Evolutionary conservation across 495 filamentous ascomycete genomes (phyloP).

Genomic region (Hypoxylon fuscum): DNA sequence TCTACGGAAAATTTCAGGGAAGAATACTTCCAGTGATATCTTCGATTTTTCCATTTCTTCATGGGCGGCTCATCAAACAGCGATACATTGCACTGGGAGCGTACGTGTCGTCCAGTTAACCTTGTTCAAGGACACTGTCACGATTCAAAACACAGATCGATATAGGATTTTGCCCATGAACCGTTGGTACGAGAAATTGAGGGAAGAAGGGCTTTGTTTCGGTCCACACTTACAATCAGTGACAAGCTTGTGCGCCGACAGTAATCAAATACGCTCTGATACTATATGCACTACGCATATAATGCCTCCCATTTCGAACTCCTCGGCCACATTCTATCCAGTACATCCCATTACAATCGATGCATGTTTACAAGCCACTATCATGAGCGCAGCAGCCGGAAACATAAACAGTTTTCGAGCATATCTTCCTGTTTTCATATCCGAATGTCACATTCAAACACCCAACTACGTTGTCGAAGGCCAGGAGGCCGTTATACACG

Average conservation of each 20-base stretch:
- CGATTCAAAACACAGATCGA: slow-evolving; percentile 11
- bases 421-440: slow-evolving; percentile 28
- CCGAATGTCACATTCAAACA: slow-evolving; percentile 13
- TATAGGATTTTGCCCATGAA: slow-evolving; percentile 4
- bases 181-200: slow-evolving; percentile 21
- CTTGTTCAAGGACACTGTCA: too few relatives aligned
- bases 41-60: slow-evolving; percentile 43
- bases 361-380: slow-evolving; percentile 40
- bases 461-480: background rate
- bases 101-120: background rate
- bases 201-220: slow-evolving; percentile 21
- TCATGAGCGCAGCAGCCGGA: slow-evolving; percentile 26
- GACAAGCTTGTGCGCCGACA: slow-evolving; percentile 8
- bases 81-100: slow-evolving; percentile 35
- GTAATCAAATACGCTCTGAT: background rate
- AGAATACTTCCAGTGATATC: slow-evolving; percentile 20
- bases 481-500: slow-evolving; percentile 15
- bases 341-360: slow-evolving; percentile 47
- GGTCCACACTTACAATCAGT: slow-evolving; percentile 23
- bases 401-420: background rate
- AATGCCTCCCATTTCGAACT: background rate
- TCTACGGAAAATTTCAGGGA: too few relatives aligned
- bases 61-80: slow-evolving; percentile 18
- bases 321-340: slow-evolving; percentile 26
- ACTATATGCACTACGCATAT: slow-evolving; percentile 7